Percentiles rank a stretch among this genome's conserved stretches.
phyloP scores from a whole-genome alignment of 2,329 filamentous ascomycete species.

The Pyrenochaeta sp. region DNA sequence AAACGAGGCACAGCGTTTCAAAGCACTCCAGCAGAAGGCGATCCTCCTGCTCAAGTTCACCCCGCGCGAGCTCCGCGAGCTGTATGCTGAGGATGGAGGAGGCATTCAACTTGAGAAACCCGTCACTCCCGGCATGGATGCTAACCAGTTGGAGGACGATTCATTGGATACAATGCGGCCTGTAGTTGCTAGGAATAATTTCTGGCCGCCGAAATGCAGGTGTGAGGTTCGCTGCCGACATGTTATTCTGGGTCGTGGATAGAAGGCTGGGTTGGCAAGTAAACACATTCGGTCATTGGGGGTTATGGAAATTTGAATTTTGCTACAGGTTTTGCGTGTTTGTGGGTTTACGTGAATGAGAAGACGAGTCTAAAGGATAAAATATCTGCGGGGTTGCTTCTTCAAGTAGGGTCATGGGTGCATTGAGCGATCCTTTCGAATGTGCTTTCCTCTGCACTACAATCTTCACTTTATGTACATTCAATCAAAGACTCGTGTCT shows the following conservation, averaged over 20 bases:
- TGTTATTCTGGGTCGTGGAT: not conserved
- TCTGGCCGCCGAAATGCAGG: slow-evolving; percentile 24
- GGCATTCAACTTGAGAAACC: slow-evolving; percentile 20
- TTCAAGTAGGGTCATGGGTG: too few species aligned
- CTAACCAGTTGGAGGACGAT: not conserved
- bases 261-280: too few species aligned
- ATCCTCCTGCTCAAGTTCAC: slow-evolving; percentile 13
- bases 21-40: slow-evolving; percentile 1
- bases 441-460: too few species aligned
- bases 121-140: slow-evolving; percentile 1
- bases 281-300: too few species aligned
- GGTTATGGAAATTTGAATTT: too few species aligned
- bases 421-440: too few species aligned
- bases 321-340: too few species aligned
- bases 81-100: slow-evolving; percentile 25
- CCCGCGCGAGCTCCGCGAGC: slow-evolving; percentile 11
- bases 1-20: slow-evolving; percentile 19
- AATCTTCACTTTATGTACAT: too few species aligned
- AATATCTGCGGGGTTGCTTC: too few species aligned
- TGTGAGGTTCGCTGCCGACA: slow-evolving; percentile 15
- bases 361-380: too few species aligned
- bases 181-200: not conserved
- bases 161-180: not conserved
- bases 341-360: too few species aligned
- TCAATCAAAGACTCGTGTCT: too few species aligned